Conservation (phyloP, 2,329 filamentous ascomycete genomes). For the Hortaea sp. region DNA sequence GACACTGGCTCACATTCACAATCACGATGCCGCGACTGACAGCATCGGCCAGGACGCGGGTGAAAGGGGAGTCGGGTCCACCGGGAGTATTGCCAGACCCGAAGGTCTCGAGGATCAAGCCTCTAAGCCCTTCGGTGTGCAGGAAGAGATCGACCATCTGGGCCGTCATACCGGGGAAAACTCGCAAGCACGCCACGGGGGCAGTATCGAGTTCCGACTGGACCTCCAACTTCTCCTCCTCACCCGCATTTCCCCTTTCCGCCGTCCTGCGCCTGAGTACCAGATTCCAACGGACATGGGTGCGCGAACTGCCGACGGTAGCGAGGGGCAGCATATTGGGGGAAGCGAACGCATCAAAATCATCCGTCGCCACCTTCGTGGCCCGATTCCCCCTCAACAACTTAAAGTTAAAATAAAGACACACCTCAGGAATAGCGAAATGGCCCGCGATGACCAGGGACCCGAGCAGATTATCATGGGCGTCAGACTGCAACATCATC, state of each 20-base stretch:
- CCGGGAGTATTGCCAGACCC: conserved; percentile 86
- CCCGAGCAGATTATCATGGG: conserved; percentile 79
- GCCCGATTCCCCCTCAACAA: conserved; percentile 81
- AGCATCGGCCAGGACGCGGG: conserved; percentile 64
- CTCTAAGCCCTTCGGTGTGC: conserved; percentile 62
- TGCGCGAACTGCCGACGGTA: conserved; percentile 55
- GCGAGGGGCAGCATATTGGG: conserved; percentile 81
- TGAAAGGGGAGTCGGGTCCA: conserved; percentile 68
- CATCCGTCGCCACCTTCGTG: conserved; percentile 77
- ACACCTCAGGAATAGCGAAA: conserved; percentile 87
- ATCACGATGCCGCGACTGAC: conserved; percentile 74
- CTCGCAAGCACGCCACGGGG: conserved; percentile 80
- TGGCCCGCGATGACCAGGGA: conserved; percentile 85
- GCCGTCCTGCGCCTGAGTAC: not conserved
- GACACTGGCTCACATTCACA: conserved; percentile 90
- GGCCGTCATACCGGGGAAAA: conserved; percentile 89
- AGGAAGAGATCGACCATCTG: conserved; percentile 79
- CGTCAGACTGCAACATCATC: conserved; percentile 82
- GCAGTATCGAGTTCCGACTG: conserved; percentile 69
- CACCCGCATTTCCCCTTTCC: not conserved
- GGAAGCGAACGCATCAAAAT: conserved; percentile 78
- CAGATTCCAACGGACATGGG: conserved; percentile 4
- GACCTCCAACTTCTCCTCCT: not conserved
- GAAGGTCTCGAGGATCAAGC: conserved; percentile 82
- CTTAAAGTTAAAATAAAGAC: conserved; percentile 86